Percentiles rank a stretch among this genome's conserved stretches.
Evolutionary conservation across 371 early-diverging fungal species (phyloP).

Genomic region (Saksenaea oblongispora): DNA sequence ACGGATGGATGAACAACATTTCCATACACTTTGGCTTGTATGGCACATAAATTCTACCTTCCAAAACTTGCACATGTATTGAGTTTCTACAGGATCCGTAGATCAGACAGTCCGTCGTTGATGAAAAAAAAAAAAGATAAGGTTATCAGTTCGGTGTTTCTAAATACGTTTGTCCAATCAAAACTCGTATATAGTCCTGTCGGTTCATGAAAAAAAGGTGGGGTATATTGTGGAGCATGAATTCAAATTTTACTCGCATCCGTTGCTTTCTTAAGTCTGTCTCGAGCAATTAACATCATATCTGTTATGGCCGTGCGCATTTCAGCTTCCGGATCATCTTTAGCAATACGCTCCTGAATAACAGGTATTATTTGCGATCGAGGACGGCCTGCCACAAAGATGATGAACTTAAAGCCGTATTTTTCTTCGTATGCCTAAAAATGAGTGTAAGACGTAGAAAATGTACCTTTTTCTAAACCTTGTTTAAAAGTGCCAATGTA

Average conservation of each 20-base stretch:
- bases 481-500: constrained; percentile 54
- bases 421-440: constrained; percentile 73
- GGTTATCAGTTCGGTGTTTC: background rate
- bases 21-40: too few relatives aligned
- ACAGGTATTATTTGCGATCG: constrained; percentile 73
- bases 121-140: too few relatives aligned
- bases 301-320: constrained; percentile 64
- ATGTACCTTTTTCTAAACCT: constrained; percentile 47
- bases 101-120: background rate
- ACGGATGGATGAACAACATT: too few relatives aligned
- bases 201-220: background rate
- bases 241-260: constrained; percentile 21
- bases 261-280: constrained; percentile 66
- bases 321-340: constrained; percentile 55
- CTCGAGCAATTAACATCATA: constrained; percentile 79
- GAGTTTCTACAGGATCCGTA: too few relatives aligned
- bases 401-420: constrained; percentile 88
- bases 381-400: constrained; percentile 85
- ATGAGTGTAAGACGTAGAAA: background rate
- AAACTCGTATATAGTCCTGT: background rate
- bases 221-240: background rate
- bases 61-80: too few relatives aligned
- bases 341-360: constrained; percentile 63
- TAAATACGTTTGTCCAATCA: background rate
- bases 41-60: too few relatives aligned